Base-by-base conservation (phyloP, 768 basidiomycete genomes). In the Suillus spraguei region DNA sequence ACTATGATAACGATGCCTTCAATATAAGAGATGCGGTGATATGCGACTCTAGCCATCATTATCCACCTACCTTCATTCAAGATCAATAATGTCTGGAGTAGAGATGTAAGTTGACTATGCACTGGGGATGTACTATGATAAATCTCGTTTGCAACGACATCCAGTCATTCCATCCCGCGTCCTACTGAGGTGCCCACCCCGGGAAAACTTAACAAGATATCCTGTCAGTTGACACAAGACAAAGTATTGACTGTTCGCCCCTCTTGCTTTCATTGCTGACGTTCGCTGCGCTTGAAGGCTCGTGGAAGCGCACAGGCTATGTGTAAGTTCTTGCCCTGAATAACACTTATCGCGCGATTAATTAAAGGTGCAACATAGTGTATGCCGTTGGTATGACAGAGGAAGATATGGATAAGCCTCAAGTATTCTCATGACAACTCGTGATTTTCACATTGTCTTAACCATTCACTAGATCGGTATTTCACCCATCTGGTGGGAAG, bases 401-500 rank as follows among this genome's bases (percentile, higher is more conserved):
- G 70, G 84, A 86, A 66, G 93, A 95, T 67, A 91, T 95, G 87
- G 73, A 88, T 62, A 94, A 92, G 73, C 87, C 94, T 60, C 93
- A 95, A 82, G 91, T 90, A 71, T 59, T 1, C 6, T 60, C 20
- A 20, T 9, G 65, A 67, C 60, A 59, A 36, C 54, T 5, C 54
- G 42, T 9, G 22, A 63, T 59, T 52, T 33, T 39, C 22, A 46
- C 55, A 20, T 63, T 24, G 16, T 33, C 39, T 63, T 64, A 35
- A 68, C 62, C 41, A 52, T 35, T 28, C 66, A 24, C 71, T 47
- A 94, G 90, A 89, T 95, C 70, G 94, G 94, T 53, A 93, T 95
- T 70, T 91, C 91, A 36, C 88, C 91, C 4, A 83, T 94, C 60
- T 95, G 93, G 93, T 95, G 92, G 92, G 93, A 95, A 83, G 92